Evolutionary conservation across 352 stramenopile species (phyloP).

Genomic region (Thalassiosira delicatula): DNA sequence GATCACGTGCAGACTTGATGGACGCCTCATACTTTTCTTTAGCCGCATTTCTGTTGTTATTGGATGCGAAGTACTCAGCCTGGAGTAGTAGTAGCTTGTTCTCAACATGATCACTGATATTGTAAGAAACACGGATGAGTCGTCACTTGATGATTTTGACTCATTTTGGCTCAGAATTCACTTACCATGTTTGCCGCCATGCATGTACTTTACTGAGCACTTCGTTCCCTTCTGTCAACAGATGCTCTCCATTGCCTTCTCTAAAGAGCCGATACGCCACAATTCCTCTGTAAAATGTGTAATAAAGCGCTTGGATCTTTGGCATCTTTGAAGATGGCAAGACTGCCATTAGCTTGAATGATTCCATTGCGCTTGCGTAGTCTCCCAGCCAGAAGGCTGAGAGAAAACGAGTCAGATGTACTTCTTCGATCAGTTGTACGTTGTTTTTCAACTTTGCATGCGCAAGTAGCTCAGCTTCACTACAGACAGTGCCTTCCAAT

Average conservation of each 20-base stretch:
- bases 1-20: slow-evolving; percentile 16
- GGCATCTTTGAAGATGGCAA: not conserved
- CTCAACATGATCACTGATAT: not conserved
- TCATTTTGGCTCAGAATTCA: not conserved
- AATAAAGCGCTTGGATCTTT: not conserved
- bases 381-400: slow-evolving; percentile 1
- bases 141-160: not conserved
- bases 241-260: not conserved
- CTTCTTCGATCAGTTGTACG: not conserved
- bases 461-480: slow-evolving; percentile 1
- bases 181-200: not conserved
- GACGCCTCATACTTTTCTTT: slow-evolving; percentile 4
- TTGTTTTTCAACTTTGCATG: not conserved
- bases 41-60: not conserved
- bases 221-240: slow-evolving; percentile 1
- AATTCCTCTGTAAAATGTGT: not conserved
- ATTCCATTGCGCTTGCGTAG: not conserved
- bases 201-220: slow-evolving; percentile 4
- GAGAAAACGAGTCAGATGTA: not conserved
- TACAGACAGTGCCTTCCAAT: not conserved
- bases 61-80: slow-evolving; percentile 12
- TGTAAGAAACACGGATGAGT: not conserved
- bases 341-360: not conserved
- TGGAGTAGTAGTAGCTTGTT: slow-evolving; percentile 16
- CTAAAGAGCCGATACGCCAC: not conserved